These are phyloP conservation scores for Candida freyschussii DNA, from an alignment of 1,139 yeast genomes.

Conservation along the genomic window DNA sequence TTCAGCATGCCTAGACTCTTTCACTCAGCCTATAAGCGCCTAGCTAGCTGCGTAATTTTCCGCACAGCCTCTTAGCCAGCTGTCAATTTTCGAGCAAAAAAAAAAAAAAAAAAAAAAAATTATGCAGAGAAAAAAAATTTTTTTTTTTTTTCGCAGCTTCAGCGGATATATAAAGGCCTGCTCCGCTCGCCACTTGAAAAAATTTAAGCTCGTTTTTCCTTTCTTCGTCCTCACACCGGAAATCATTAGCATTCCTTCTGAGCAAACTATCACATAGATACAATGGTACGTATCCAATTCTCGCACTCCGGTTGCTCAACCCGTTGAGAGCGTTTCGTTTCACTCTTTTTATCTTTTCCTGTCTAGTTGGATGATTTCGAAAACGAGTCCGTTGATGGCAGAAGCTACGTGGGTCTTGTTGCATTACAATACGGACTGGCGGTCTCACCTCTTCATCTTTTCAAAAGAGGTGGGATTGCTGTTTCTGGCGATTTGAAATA, in stretches of 20 bases:
- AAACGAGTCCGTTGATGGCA: too few species aligned
- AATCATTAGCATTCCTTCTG: constrained; percentile 22
- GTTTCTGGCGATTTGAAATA: too few species aligned
- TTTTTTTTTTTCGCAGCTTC: not conserved
- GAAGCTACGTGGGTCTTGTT: too few species aligned
- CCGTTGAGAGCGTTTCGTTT: not conserved
- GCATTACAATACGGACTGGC: too few species aligned
- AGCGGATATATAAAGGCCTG: constrained; percentile 6
- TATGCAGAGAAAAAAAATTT: not conserved
- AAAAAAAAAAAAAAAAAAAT: not conserved
- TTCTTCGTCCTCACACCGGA: constrained; percentile 20
- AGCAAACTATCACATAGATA: constrained; percentile 8
- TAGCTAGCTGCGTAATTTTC: too few species aligned
- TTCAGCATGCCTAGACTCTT: too few species aligned
- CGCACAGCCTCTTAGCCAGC: too few species aligned
- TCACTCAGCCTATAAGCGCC: too few species aligned
- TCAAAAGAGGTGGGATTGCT: too few species aligned
- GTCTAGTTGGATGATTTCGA: not conserved
- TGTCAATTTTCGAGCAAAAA: too few species aligned
- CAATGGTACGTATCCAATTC: constrained; percentile 12
- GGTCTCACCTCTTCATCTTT: too few species aligned
- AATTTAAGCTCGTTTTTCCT: constrained; percentile 6
- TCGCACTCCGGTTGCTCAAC: too few species aligned
- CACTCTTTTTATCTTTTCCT: not conserved
- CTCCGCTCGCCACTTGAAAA: constrained; percentile 13